These are phyloP conservation scores for Sarocladiaceae sp. DNA, from an alignment of 2,329 filamentous ascomycete species.

Conservation along the genomic window DNA sequence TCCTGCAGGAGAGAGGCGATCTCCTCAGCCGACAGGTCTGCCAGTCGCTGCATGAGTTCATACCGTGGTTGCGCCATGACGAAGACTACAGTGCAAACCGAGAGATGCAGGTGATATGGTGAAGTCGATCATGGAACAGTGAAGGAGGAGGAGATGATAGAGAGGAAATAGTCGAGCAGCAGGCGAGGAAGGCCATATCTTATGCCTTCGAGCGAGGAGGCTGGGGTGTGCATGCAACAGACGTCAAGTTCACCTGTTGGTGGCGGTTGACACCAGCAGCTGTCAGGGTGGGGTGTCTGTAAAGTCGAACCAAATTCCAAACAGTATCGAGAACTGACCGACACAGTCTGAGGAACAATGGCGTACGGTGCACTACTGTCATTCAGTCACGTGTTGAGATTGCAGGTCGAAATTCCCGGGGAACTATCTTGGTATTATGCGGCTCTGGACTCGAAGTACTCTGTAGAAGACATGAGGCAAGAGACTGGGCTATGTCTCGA, in stretches of 20 bases:
- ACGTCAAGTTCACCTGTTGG: neutral
- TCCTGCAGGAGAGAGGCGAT: conserved; percentile 3
- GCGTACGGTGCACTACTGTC: neutral
- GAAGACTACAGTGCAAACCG: neutral
- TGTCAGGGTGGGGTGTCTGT: no score
- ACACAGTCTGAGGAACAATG: neutral
- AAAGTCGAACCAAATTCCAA: no score
- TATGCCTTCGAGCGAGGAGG: neutral
- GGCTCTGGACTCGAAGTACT: no score
- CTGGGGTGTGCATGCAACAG: neutral
- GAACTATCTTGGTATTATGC: no score
- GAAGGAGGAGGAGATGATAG: neutral
- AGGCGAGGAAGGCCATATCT: no score
- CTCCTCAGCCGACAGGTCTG: neutral
- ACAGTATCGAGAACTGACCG: no score
- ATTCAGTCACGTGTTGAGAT: no score
- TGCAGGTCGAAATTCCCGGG: no score
- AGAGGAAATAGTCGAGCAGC: no score
- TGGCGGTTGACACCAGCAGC: neutral
- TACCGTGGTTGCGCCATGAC: neutral
- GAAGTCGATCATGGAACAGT: neutral
- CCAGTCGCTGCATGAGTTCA: conserved; percentile 8
- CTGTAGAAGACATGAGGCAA: no score
- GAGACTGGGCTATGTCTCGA: no score
- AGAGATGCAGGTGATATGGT: neutral